Base-by-base conservation (phyloP, 1,284 basidiomycete species). In the Moniliella sp. region DNA sequence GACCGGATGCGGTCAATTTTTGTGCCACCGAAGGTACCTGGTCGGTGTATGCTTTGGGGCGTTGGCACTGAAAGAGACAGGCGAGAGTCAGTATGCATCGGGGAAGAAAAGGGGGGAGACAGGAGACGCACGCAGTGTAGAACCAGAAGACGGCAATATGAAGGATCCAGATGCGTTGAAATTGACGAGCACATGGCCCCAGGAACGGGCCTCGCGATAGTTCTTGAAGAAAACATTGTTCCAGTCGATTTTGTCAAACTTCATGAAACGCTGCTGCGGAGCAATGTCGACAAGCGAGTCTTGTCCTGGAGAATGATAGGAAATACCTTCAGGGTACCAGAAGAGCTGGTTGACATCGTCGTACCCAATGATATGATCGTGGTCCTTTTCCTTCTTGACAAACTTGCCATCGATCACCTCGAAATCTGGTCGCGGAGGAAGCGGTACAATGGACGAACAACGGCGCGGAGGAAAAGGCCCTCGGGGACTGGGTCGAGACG, bases 291-390 rank as follows among this genome's bases (percentile, higher is more conserved):
- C 15, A 76, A 65, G 74, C 81, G 43, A 18, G 48, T 51, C 69
- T 83, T 86, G 67, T 94, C 83, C 14, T 67, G 71, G 25, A 94
- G 69, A 8, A 75, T 70, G 50, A 99, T 97, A 26, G n/a, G n/a
- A 15, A 50, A 99, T 39, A 88, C 25, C 91, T 91, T 53, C 97
- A 91, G 3, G 91, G 91, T 97, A 91, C 88, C n/a, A 99, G 65
- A 99, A 99, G 28, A 99, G 67, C 62, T 97, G 88, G 62, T 99
- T 97, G 51, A 97, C 78, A 62, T 97, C 88, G 62, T 99, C 88
- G 59, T 99, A 99, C 8, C 88, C 91, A 57, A 99, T 93, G 54
- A 93, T 83, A 46, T 76, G 70, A 42, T 84, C 76, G 61, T 94
- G 91, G 53, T 99, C 88, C 57, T 70, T 70, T 67, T 97, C 88